Evolutionary conservation across 257 asterid genomes (phyloP), one percentile per base, ranked within the genome.

Genomic region (Osmanthus fragrans): DNA sequence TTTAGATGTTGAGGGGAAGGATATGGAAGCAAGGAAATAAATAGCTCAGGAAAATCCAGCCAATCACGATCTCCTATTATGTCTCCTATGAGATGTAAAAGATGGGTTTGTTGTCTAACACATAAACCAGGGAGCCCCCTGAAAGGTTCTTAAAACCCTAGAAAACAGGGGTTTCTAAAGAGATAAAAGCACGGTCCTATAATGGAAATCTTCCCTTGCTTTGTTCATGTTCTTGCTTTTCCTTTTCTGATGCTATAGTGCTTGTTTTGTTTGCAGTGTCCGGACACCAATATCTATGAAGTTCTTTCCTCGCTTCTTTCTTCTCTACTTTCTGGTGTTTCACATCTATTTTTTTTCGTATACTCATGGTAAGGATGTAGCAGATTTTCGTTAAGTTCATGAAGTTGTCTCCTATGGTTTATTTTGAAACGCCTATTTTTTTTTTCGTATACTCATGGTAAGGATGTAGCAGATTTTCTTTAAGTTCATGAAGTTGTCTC

Each of bases 271-370:
- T 80, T 92, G 96, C 99, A 95, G 99, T 83, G 98, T 95, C 76
- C 94, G 99, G 69, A 95, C 99, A 16, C 99, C 99, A 76, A 87
- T 95, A 86, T 95, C 99, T 49, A 93, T 93, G 99, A 95, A 95
- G 91, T 95, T 93, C 89, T 95, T 93, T 80, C 99, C 99, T 58
- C 99, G 98, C 83, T 95, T 95, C 96, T 95, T 95, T 83, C 85
- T 95, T 81, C 98, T 95, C 81, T 95, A 95, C 83, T 95, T 95
- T 81, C 89, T 95, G 82, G 98, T 95, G 84, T 95, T 95, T 73
- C 99, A 95, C 83, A 95, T 95, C 77, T 95, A 95, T 70, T 93
- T 95, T 77, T 95, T 95, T 91, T 95, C 99, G 27, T 93, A 93
- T 80, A 87, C 97, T 39, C 87, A 95, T 81, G 99, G 99, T 95